Percentiles rank a stretch among this genome's conserved stretches.
phyloP scores from a whole-genome alignment of 495 filamentous ascomycete genomes.

The Apodospora peruviana region DNA sequence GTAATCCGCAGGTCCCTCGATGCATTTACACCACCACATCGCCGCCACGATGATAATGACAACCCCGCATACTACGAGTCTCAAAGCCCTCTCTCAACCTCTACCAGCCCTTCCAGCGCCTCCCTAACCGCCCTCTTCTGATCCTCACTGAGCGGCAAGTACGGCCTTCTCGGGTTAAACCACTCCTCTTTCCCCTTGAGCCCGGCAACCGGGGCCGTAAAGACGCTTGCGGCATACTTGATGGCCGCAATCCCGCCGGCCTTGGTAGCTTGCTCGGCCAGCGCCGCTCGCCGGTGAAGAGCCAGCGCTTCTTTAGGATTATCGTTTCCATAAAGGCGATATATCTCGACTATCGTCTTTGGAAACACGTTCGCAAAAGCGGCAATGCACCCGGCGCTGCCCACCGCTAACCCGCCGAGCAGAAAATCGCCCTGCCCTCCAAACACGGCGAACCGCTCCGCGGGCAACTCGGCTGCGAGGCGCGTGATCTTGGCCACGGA shows the following conservation, averaged over 20 bases:
- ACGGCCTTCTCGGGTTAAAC: conserved; percentile 54
- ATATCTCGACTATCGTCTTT: conserved; percentile 47
- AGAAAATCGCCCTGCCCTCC: conserved; percentile 69
- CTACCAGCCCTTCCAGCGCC: too few relatives aligned
- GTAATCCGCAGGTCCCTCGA: too few relatives aligned
- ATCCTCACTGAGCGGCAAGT: conserved; percentile 44
- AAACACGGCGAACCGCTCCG: conserved; percentile 56
- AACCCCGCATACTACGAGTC: too few relatives aligned
- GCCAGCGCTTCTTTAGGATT: conserved; percentile 48
- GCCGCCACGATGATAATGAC: too few relatives aligned
- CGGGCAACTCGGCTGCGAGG: conserved; percentile 46
- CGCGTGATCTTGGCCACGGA: conserved; percentile 57
- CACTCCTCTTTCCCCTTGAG: conserved; percentile 51
- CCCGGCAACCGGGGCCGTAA: conserved; percentile 49
- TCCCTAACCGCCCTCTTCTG: conserved; percentile 42
- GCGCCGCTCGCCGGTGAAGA: conserved; percentile 46
- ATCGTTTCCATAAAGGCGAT: conserved; percentile 36
- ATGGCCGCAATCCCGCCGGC: conserved; percentile 53
- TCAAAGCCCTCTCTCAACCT: too few relatives aligned
- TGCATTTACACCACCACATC: too few relatives aligned
- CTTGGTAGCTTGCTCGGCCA: conserved; percentile 53
- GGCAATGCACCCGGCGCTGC: conserved; percentile 58
- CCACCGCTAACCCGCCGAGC: conserved; percentile 54
- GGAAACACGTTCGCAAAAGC: conserved; percentile 66
- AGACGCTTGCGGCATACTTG: conserved; percentile 58